A percentile compares a stretch with the other conserved stretches of the same genome.
Conservation (phyloP, 208 protist species). For the Vickermania spadyakhi region DNA sequence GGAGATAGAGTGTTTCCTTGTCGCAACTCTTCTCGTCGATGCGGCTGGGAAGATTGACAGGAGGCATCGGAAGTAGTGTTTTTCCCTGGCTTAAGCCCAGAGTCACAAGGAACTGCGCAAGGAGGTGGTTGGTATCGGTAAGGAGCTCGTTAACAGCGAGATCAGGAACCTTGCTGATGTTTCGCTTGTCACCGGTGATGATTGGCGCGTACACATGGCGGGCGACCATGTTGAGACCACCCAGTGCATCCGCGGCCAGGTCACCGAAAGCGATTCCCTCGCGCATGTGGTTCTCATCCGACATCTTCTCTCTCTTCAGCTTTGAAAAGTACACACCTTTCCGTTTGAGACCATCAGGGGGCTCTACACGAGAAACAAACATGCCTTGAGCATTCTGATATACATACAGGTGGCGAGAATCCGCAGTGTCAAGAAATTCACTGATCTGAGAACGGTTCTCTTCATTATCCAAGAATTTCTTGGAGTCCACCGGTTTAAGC, state of each 20-base stretch:
- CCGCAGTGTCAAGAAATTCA: slow-evolving; percentile 89
- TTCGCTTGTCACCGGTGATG: slow-evolving; percentile 75
- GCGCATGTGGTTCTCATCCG: slow-evolving; percentile 80
- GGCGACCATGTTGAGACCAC: slow-evolving; percentile 65
- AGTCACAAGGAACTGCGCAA: slow-evolving; percentile 85
- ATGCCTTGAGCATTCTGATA: slow-evolving; percentile 64
- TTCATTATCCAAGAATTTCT: slow-evolving; percentile 88
- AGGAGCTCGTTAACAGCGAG: slow-evolving; percentile 91
- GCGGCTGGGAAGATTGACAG: slow-evolving; percentile 68
- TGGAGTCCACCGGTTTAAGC: slow-evolving; percentile 85
- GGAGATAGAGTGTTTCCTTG: slow-evolving; percentile 85
- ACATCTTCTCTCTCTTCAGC: slow-evolving; percentile 86
- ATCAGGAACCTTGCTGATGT: slow-evolving; percentile 85
- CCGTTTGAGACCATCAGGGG: slow-evolving; percentile 84
- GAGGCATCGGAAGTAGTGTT: slow-evolving; percentile 90
- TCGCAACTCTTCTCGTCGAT: slow-evolving; percentile 73
- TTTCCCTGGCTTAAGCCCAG: slow-evolving; percentile 89
- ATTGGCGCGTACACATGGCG: slow-evolving; percentile 86
- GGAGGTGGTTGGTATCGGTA: slow-evolving; percentile 80
- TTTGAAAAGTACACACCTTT: slow-evolving; percentile 91
- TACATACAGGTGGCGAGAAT: slow-evolving; percentile 88
- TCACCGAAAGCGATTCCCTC: slow-evolving; percentile 82
- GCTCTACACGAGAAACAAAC: slow-evolving; percentile 77
- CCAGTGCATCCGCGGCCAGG: slow-evolving; percentile 52
- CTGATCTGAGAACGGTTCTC: slow-evolving; percentile 85